Percentiles rank a stretch among this genome's conserved stretches.
Conservation (phyloP, 2,329 filamentous ascomycete species). For the Xylariales sp. region DNA sequence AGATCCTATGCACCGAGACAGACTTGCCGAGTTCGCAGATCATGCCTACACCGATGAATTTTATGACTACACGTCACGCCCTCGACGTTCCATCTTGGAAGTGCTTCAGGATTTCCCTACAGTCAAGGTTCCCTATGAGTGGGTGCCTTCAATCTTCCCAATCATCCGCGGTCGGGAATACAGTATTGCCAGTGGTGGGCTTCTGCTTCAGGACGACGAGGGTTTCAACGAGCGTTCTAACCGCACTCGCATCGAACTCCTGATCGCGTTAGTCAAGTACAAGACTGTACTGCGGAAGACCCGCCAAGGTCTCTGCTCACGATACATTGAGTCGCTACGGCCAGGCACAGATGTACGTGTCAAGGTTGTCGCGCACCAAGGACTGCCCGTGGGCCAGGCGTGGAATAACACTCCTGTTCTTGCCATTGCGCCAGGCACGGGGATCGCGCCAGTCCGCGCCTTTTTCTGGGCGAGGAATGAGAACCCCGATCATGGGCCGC, state of each 20-base stretch:
- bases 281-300: slow-evolving; percentile 80
- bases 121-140: slow-evolving; percentile 74
- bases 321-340: slow-evolving; percentile 68
- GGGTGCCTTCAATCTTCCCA: slow-evolving; percentile 70
- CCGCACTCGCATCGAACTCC: slow-evolving; percentile 58
- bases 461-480: slow-evolving; percentile 69
- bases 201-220: slow-evolving; percentile 22
- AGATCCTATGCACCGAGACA: slow-evolving; percentile 69
- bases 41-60: slow-evolving; percentile 82
- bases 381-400: slow-evolving; percentile 14
- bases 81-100: slow-evolving; percentile 85
- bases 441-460: slow-evolving; percentile 77
- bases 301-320: slow-evolving; percentile 82
- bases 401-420: slow-evolving; percentile 51
- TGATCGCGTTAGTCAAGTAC: slow-evolving; percentile 88
- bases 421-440: slow-evolving; percentile 80
- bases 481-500: slow-evolving; percentile 14
- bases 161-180: slow-evolving; percentile 85
- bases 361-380: slow-evolving; percentile 43
- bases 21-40: slow-evolving; percentile 77
- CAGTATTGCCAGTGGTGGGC: slow-evolving; percentile 77
- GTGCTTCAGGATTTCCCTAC: slow-evolving; percentile 85
- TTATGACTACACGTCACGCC: slow-evolving; percentile 91
- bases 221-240: too few species aligned
- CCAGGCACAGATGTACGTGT: slow-evolving; percentile 56